These are phyloP conservation scores for Chlorella sp. DNA, from an alignment of 139 green algal genomes.

Conservation along the genomic window DNA sequence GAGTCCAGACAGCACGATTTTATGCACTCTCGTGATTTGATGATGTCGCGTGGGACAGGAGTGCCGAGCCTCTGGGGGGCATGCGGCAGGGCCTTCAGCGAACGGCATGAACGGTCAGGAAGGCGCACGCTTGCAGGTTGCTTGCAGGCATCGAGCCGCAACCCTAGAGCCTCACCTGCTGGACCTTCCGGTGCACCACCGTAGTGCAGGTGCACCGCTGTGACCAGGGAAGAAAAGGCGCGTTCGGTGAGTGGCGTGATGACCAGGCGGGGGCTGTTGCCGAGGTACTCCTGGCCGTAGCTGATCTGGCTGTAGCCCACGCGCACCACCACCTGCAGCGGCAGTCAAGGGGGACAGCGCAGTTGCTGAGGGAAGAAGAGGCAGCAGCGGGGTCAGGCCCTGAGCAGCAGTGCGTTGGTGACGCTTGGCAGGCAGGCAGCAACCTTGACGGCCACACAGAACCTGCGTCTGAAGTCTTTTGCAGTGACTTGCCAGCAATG, in stretches of 20 bases:
- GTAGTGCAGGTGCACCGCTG: slow-evolving; percentile 53
- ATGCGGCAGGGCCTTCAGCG: background rate
- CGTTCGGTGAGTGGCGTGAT: slow-evolving; percentile 70
- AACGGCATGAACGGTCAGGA: background rate
- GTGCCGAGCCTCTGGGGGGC: too few species aligned
- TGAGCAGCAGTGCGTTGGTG: too few species aligned
- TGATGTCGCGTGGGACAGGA: background rate
- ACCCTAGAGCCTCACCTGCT: slow-evolving; percentile 11
- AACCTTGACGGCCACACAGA: too few species aligned
- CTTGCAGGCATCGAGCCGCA: background rate
- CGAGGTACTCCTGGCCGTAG: slow-evolving; percentile 70
- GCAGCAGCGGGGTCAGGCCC: too few species aligned
- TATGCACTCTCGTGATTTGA: background rate
- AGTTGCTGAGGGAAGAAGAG: too few species aligned
- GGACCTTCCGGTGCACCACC: slow-evolving; percentile 38
- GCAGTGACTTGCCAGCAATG: too few species aligned
- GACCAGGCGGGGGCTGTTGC: slow-evolving; percentile 59
- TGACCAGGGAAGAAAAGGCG: slow-evolving; percentile 33
- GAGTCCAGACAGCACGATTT: background rate
- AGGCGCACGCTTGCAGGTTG: background rate
- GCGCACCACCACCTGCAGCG: slow-evolving; percentile 3
- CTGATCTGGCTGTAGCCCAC: slow-evolving; percentile 15
- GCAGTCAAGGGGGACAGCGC: too few species aligned
- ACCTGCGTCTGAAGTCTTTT: too few species aligned
- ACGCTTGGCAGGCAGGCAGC: too few species aligned